A percentile compares a stretch with the other conserved stretches of the same genome.
Evolutionary conservation across 2,329 filamentous ascomycete species (phyloP).

Genomic region (Alternaria brassicicola): DNA sequence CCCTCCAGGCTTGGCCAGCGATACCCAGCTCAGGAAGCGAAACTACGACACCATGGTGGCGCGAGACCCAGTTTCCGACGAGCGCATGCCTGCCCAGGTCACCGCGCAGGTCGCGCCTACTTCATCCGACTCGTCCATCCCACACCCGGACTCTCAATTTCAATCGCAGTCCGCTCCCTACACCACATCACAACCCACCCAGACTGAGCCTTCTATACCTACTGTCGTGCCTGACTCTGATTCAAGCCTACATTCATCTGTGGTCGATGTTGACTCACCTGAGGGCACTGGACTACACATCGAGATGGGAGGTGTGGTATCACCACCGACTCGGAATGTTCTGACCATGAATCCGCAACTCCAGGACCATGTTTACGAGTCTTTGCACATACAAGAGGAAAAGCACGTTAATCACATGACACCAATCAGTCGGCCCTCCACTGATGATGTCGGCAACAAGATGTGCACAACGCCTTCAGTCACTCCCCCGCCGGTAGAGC

Average conservation of each 20-base stretch:
- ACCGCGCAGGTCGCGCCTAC: slow-evolving; percentile 7
- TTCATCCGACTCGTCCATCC: neutral
- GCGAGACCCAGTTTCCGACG: neutral
- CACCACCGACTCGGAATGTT: neutral
- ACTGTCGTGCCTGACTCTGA: neutral
- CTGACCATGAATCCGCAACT: neutral
- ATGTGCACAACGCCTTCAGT: neutral
- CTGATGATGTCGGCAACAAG: neutral
- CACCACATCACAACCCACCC: neutral
- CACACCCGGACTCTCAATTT: neutral
- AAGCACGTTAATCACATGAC: neutral
- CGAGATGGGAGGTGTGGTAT: neutral
- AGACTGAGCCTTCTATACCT: neutral
- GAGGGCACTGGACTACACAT: neutral
- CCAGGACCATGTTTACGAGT: neutral
- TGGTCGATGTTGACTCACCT: neutral
- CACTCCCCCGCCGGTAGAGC: neutral
- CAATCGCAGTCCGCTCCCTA: neutral
- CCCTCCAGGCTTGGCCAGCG: neutral
- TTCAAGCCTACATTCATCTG: neutral
- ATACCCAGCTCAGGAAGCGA: neutral
- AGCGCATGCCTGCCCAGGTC: neutral
- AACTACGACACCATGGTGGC: neutral
- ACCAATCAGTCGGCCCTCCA: neutral
- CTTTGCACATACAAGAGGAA: neutral